phyloP scores from a whole-genome alignment of 805 yeast genomes.

The Lipomyces yamadae region DNA sequence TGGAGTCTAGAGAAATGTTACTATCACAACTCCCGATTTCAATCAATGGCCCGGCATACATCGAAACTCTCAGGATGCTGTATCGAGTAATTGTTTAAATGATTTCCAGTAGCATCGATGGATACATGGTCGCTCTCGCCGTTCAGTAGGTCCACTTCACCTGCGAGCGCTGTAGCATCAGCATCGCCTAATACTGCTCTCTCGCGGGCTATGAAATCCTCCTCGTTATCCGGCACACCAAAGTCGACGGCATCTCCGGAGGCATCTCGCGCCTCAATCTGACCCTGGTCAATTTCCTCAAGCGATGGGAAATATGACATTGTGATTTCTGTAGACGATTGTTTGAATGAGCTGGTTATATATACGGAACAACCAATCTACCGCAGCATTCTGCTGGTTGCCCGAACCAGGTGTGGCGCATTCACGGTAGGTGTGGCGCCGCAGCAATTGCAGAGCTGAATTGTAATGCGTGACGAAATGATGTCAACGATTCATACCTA shows the following conservation, averaged over 20 bases:
- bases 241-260: conserved; percentile 52
- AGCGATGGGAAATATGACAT: conserved; percentile 48
- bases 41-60: background rate
- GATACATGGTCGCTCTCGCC: conserved; percentile 22
- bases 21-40: background rate
- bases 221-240: conserved; percentile 40
- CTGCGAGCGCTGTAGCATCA: conserved; percentile 46
- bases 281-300: conserved; percentile 47
- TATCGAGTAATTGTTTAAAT: background rate
- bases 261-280: conserved; percentile 34
- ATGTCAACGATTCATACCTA: background rate
- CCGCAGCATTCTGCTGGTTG: background rate
- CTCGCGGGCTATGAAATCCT: conserved; percentile 51
- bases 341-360: background rate
- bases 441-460: no score
- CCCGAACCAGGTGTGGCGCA: background rate
- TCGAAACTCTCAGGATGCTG: conserved; percentile 5
- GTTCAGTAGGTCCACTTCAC: conserved; percentile 34
- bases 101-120: background rate
- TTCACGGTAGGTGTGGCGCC: background rate
- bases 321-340: background rate
- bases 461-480: no score
- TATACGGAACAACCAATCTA: background rate
- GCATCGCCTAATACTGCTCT: conserved; percentile 51
- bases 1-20: background rate